Evolutionary conservation across 1,139 yeast genomes (phyloP), one percentile per base, ranked within the genome.

Genomic region (Candida sanyaensis): DNA sequence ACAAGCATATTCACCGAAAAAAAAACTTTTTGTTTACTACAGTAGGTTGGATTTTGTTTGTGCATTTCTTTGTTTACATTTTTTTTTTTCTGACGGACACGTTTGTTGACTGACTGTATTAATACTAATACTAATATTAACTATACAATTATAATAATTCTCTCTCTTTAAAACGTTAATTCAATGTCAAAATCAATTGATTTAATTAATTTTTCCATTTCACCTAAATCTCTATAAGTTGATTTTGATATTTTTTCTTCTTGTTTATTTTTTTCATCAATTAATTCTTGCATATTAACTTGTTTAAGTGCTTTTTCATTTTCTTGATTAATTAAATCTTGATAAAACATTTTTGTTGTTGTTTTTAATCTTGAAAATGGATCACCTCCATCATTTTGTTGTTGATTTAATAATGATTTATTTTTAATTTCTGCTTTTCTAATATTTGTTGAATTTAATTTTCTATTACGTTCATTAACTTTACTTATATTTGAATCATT

Each of bases 301-400:
- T 73, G 77, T 26, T 65, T 63, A 42, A 72, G 56, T 1, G 80
- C 80, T 62, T 68, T 71, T 53, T 72, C 75, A 56, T 75, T 75
- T 48, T 75, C 80, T 48, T 68, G 66, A 47, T 73, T 72, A 30
- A 71, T 69, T 50, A 75, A 62, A 51, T 74, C 78, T 54, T 75
- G 77, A 58, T 92, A 91, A 66, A 90, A 92, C 52, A 90, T 84
- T 61, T 88, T 81, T 0, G 97, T 88, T 51, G 83, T 85, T 0
- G 97, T 92, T 64, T 90, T 86, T 61, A 93, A 78, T 64, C 98
- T 81, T 53, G 90, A 84, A 66, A 93, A 93, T 31, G 99, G 98
- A 70, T 93, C 96, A 7, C 86, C 82, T 43, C 77, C 84, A 46
- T 78, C 75, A 39, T 62, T 63, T 11, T 62, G 53, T 29, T 42